Evolutionary conservation across 2,329 filamentous ascomycete genomes (phyloP), one percentile per base, ranked within the genome.

Genomic region (Kalmusia sp.): DNA sequence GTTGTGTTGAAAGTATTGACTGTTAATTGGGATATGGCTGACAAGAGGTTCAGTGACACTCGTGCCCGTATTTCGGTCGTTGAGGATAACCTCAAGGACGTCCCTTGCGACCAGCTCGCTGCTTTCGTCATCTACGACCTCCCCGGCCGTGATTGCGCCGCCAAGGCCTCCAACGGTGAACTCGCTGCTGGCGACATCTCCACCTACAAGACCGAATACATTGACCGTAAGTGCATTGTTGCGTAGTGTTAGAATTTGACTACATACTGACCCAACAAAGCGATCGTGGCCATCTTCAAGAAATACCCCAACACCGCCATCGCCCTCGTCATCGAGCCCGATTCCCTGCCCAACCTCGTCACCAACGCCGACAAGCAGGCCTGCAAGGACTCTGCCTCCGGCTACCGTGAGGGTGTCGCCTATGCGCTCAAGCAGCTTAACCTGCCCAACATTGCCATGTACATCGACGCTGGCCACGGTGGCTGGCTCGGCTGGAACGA

Each of bases 401-500:
- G 83, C 21, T 88, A 88, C 75, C 78, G 81, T 57, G 80, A 83
- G 28, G 80, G 83, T 63, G 79, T 83, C 31, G 78, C 82, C 21
- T 87, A 87, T 66, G 85, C 85, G 4, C 71, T 87, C 50, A 77
- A 79, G 63, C 74, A 78, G 52, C 76, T 87, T 59, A 85, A 87
- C 73, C 73, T 87, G 30, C 79, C 82, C 63, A 87, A 88, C 69
- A 84, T 88, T 30, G 76, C 82, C 60, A 84, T 85, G 82, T 88
- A 88, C 71, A 72, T 88, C 35, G 85, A 88, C 64, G 85, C 84
- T 19, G 85, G 84, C 59, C 85, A 88, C 71, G 84, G 82, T 43
- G 85, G 85, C 62, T 88, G 85, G 86, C 79, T 88, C 46, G 85
- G 85, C 68, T 88, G 85, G 85, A 74, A 82, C 48, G 84, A 82